Conservation (phyloP, 2,329 filamentous ascomycete genomes). For the Cryphonectria naterciae region DNA sequence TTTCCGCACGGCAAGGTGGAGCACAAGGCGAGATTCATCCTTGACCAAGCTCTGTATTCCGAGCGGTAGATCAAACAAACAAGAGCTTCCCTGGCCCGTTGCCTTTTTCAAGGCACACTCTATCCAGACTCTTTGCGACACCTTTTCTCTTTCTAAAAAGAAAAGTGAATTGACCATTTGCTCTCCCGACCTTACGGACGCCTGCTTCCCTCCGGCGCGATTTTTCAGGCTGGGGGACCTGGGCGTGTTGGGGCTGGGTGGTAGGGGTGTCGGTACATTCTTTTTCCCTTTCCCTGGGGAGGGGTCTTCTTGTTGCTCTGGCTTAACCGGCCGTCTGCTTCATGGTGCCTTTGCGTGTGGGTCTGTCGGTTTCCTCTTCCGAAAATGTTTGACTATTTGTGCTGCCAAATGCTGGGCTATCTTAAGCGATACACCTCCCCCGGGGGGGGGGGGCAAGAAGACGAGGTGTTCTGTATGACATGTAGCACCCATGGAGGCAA, state of each 20-base stretch:
- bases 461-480: neutral
- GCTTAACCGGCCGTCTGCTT: neutral
- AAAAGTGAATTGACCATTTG: conserved; percentile 46
- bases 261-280: conserved; percentile 29
- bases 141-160: conserved; percentile 35
- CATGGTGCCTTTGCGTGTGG: neutral
- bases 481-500: neutral
- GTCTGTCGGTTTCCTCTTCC: neutral
- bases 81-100: conserved; percentile 18
- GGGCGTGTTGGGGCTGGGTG: conserved; percentile 26
- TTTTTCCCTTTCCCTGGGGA: neutral
- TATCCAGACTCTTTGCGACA: conserved; percentile 40
- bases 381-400: neutral
- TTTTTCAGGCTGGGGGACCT: conserved; percentile 22
- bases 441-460: too few species aligned
- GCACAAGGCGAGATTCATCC: conserved; percentile 76
- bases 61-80: conserved; percentile 65
- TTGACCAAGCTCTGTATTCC: conserved; percentile 75
- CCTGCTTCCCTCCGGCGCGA: conserved; percentile 16
- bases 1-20: conserved; percentile 74
- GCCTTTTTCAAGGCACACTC: conserved; percentile 13
- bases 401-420: neutral
- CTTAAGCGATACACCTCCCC: too few species aligned
- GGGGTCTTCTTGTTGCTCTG: neutral
- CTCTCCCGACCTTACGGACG: conserved; percentile 41